These are phyloP conservation scores for Kwoniella mangroviensis DNA, from an alignment of 768 basidiomycete species.

Conservation along the genomic window DNA sequence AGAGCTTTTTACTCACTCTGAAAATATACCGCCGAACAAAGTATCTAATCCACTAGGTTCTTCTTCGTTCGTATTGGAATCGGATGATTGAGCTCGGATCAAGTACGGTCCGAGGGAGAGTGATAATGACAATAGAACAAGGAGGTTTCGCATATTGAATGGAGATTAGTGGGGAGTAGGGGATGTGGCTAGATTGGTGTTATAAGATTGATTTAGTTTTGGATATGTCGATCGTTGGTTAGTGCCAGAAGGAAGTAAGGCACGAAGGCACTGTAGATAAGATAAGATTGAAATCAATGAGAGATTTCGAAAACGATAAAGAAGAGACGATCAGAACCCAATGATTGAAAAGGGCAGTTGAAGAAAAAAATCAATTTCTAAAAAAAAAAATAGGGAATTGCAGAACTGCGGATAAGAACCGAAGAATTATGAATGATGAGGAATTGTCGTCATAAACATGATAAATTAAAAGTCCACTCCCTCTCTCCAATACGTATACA, in stretches of 20 bases:
- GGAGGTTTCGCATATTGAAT: slow-evolving; percentile 6
- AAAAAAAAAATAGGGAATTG: background rate
- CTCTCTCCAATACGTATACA: too few species aligned
- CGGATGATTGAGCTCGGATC: background rate
- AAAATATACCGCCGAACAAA: background rate
- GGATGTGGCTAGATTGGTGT: background rate
- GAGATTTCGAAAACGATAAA: background rate
- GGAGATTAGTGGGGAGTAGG: background rate
- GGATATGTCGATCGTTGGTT: background rate
- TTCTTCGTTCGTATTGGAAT: background rate
- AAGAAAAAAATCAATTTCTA: too few species aligned
- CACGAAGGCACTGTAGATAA: background rate
- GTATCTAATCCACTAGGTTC: background rate
- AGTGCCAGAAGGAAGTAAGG: background rate
- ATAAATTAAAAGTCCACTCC: background rate
- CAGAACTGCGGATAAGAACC: background rate
- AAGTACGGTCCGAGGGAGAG: background rate
- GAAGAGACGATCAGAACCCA: background rate
- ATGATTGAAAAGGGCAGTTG: too few species aligned
- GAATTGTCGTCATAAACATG: background rate
- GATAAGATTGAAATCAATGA: slow-evolving; percentile 6
- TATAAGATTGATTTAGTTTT: background rate
- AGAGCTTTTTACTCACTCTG: slow-evolving; percentile 1
- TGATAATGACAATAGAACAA: background rate
- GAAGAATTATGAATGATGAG: background rate